phyloP scores from a whole-genome alignment of 2,329 filamentous ascomycete species.

The Pyrenophora teres region DNA sequence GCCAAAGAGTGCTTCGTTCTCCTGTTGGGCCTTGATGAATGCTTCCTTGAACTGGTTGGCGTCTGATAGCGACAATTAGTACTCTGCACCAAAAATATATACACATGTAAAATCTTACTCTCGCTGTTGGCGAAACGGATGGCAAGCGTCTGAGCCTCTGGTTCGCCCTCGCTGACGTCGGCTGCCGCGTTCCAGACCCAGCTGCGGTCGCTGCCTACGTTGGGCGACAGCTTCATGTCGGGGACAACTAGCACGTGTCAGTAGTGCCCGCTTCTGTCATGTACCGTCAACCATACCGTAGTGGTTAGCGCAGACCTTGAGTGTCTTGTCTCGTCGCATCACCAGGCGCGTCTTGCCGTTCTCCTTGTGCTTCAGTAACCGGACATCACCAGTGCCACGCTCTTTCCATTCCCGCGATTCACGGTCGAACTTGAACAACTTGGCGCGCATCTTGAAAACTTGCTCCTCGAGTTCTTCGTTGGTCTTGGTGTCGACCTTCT shows the following conservation, averaged over 20 bases:
- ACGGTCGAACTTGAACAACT: conserved; percentile 97
- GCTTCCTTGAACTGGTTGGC: conserved; percentile 97
- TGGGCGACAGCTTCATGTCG: conserved; percentile 98
- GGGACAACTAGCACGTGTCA: conserved; percentile 72
- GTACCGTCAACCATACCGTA: conserved; percentile 70
- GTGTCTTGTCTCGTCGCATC: conserved; percentile 98
- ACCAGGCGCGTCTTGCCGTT: conserved; percentile 97
- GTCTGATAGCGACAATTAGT: conserved; percentile 60
- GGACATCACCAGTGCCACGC: conserved; percentile 94
- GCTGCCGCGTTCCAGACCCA: conserved; percentile 99
- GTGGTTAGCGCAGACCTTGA: conserved; percentile 99
- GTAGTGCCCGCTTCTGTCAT: conserved; percentile 16
- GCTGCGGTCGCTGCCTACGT: conserved; percentile 95
- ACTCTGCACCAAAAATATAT: conserved; percentile 18
- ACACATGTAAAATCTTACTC: conserved; percentile 65
- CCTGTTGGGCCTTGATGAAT: conserved; percentile 94
- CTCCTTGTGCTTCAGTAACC: conserved; percentile 97
- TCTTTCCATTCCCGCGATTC: conserved; percentile 98
- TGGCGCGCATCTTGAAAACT: conserved; percentile 98
- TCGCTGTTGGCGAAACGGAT: conserved; percentile 98
- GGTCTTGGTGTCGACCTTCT: conserved; percentile 96
- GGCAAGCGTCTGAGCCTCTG: conserved; percentile 92
- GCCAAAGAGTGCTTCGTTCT: conserved; percentile 84
- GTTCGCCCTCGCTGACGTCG: conserved; percentile 97
- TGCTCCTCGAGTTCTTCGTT: conserved; percentile 98